Evolutionary conservation across 805 yeast species (phyloP).

Genomic region (Suhomyces prunicola): DNA sequence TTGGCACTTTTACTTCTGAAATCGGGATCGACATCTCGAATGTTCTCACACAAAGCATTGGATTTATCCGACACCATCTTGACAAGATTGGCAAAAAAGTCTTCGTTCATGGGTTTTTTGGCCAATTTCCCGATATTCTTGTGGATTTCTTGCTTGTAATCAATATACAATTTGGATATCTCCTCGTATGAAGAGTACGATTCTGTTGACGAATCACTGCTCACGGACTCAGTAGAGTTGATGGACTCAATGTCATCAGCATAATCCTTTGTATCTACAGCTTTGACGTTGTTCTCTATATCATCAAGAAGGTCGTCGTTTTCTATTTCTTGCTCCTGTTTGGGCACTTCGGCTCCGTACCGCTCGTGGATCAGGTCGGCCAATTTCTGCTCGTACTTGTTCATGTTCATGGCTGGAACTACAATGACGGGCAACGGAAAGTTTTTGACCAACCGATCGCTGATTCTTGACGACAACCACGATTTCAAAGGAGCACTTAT

Average conservation of each 20-base stretch:
- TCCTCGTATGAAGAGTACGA: conserved; percentile 41
- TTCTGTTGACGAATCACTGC: conserved; percentile 23
- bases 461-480: conserved; percentile 60
- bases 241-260: conserved; percentile 13
- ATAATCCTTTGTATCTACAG: neutral
- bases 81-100: conserved; percentile 27
- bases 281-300: neutral
- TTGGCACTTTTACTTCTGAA: conserved; percentile 40
- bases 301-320: neutral
- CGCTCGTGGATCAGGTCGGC: conserved; percentile 28
- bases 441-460: conserved; percentile 62
- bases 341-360: neutral
- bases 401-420: conserved; percentile 60
- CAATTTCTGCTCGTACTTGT: conserved; percentile 46
- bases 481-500: conserved; percentile 51
- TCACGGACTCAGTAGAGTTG: conserved; percentile 18
- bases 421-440: conserved; percentile 66
- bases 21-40: conserved; percentile 36
- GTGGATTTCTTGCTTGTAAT: conserved; percentile 23
- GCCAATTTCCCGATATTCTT: conserved; percentile 12
- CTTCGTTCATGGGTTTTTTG: conserved; percentile 18
- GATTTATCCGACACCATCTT: conserved; percentile 34
- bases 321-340: neutral
- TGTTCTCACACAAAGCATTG: conserved; percentile 31
- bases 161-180: conserved; percentile 30